These are phyloP conservation scores for Porogramme epimiltina DNA, from an alignment of 1,284 basidiomycete species.

Conservation along the genomic window DNA sequence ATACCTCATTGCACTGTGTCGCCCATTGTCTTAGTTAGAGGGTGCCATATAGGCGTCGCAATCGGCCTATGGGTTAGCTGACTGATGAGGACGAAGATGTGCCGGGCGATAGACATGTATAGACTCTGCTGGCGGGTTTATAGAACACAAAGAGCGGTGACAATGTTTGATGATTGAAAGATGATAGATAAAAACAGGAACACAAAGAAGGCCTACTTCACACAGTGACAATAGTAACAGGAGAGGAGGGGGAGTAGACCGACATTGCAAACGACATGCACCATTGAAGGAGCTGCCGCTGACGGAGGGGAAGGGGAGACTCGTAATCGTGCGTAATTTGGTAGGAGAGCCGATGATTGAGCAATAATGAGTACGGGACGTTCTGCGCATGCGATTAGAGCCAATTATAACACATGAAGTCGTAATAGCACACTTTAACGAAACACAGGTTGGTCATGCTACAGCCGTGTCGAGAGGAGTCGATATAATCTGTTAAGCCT, in stretches of 20 bases:
- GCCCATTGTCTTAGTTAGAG: no score
- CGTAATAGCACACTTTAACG: conserved; percentile 28
- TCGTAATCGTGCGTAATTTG: conserved; percentile 4
- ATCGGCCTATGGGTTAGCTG: no score
- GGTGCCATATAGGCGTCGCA: no score
- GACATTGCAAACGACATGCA: conserved; percentile 7
- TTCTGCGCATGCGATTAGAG: conserved; percentile 17
- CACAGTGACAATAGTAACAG: conserved; percentile 7
- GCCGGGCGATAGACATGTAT: no score
- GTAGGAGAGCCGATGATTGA: conserved; percentile 1
- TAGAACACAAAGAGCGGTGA: neutral
- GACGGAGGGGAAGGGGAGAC: neutral
- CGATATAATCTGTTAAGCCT: conserved; percentile 42
- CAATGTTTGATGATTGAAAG: conserved; percentile 1
- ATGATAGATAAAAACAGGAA: conserved; percentile 19
- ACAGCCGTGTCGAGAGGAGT: conserved; percentile 22
- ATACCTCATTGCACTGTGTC: no score
- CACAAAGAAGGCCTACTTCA: conserved; percentile 10
- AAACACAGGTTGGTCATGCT: conserved; percentile 26
- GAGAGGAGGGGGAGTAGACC: neutral
- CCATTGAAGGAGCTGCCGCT: conserved; percentile 2
- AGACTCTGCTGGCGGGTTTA: no score
- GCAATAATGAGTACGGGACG: conserved; percentile 8
- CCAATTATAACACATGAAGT: conserved; percentile 7
- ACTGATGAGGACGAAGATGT: neutral